Percentiles rank a stretch among this genome's conserved stretches.
Evolutionary conservation across 2,329 filamentous ascomycete genomes (phyloP).

Genomic region (Tolypocladium tropicale): DNA sequence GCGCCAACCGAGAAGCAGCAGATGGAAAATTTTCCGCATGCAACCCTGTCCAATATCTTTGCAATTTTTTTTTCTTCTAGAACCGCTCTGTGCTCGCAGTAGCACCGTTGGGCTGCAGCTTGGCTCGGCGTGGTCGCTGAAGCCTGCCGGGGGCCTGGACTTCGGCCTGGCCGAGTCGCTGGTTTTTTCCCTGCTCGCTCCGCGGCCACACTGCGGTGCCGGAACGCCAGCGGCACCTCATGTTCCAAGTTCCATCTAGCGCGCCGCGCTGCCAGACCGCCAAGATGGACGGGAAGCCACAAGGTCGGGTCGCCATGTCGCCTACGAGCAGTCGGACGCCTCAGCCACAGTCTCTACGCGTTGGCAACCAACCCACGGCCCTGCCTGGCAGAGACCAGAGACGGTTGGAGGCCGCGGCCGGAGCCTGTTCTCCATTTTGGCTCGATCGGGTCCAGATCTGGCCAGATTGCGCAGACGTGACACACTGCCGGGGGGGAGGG

Average conservation of each 20-base stretch:
- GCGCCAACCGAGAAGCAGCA: background rate
- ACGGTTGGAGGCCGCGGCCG: background rate
- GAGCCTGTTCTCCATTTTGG: background rate
- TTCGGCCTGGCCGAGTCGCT: background rate
- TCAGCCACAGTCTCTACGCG: background rate
- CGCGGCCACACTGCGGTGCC: background rate
- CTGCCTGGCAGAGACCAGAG: background rate
- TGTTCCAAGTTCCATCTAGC: background rate
- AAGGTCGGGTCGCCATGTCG: background rate
- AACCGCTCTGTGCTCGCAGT: background rate
- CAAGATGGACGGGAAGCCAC: too few species aligned
- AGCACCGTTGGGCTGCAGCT: background rate
- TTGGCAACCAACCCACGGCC: background rate
- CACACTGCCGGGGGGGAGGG: background rate
- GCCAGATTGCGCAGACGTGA: background rate
- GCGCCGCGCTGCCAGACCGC: background rate
- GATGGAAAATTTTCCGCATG: background rate
- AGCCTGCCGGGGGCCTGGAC: background rate
- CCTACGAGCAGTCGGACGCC: background rate
- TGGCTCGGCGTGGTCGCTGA: background rate
- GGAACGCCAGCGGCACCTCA: background rate
- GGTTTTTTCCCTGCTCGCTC: background rate
- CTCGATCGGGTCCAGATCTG: background rate
- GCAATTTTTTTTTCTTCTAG: background rate
- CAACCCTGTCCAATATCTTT: background rate